phyloP scores from a whole-genome alignment of 2,329 filamentous ascomycete genomes.

The Pseudogymnoascus sp. region DNA sequence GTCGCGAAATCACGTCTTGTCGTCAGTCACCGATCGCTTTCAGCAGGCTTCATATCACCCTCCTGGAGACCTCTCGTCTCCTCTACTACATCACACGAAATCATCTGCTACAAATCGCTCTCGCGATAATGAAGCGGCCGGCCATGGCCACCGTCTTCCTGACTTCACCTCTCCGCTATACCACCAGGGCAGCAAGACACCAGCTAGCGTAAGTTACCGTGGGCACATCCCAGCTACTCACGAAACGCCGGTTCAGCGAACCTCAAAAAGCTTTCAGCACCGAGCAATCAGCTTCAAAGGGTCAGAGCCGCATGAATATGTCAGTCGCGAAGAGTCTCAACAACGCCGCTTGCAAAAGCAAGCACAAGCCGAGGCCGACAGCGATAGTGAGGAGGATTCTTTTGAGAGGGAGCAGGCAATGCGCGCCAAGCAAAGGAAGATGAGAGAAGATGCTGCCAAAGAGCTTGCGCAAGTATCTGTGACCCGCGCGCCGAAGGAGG shows the following conservation, averaged over 20 bases:
- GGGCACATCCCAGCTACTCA: not conserved
- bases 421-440: not conserved
- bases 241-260: not conserved
- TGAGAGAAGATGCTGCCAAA: conserved; percentile 4
- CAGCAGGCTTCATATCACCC: not conserved
- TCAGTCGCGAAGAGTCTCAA: not conserved
- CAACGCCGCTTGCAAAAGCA: not conserved
- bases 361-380: not conserved
- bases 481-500: not conserved
- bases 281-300: conserved; percentile 1
- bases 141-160: not conserved
- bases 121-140: not conserved
- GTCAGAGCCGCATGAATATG: not conserved
- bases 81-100: not conserved
- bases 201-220: not conserved
- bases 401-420: not conserved
- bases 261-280: conserved; percentile 1
- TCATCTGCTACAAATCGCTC: not conserved
- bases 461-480: conserved; percentile 7
- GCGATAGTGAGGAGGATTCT: not conserved
- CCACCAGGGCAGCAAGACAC: not conserved
- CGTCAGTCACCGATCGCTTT: not conserved
- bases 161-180: not conserved
- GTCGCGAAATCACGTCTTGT: not conserved
- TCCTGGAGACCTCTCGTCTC: not conserved